Conservation (phyloP, 371 early-diverging fungal genomes). For the Rhizopus sp. region DNA sequence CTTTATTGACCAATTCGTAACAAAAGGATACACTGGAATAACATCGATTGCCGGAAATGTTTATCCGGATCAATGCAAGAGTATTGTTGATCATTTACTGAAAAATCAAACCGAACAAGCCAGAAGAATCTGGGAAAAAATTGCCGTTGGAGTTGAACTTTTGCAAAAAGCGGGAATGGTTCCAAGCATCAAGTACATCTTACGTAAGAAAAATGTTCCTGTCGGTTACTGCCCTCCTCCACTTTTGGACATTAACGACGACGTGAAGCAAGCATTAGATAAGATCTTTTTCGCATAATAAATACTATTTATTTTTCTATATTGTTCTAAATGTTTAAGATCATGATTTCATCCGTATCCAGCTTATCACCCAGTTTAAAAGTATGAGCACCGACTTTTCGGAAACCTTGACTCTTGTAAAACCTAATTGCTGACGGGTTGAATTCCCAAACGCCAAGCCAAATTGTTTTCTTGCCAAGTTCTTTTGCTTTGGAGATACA, state of each 20-base stretch:
- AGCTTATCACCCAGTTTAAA: slow-evolving; percentile 29
- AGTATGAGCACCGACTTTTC: slow-evolving; percentile 26
- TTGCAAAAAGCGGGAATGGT: slow-evolving; percentile 19
- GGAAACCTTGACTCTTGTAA: slow-evolving; percentile 27
- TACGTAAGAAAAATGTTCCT: slow-evolving; percentile 27
- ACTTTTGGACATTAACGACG: slow-evolving; percentile 23
- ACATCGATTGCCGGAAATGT: slow-evolving; percentile 30
- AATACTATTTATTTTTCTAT: background rate
- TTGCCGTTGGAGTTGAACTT: slow-evolving; percentile 13
- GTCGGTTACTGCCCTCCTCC: slow-evolving; percentile 31
- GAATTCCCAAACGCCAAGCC: slow-evolving; percentile 44
- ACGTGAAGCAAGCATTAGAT: slow-evolving; percentile 9
- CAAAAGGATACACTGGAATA: slow-evolving; percentile 24
- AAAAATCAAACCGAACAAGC: slow-evolving; percentile 19
- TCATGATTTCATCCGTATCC: slow-evolving; percentile 31
- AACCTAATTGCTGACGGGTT: slow-evolving; percentile 29
- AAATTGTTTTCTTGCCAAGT: slow-evolving; percentile 29
- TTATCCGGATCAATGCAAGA: slow-evolving; percentile 18
- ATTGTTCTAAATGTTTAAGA: slow-evolving; percentile 15
- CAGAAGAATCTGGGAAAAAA: slow-evolving; percentile 4
- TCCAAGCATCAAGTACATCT: slow-evolving; percentile 28
- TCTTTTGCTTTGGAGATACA: slow-evolving; percentile 14
- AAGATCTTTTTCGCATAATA: background rate
- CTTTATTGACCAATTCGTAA: slow-evolving; percentile 14
- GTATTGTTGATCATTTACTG: slow-evolving; percentile 11